Base-by-base conservation (phyloP, 495 filamentous ascomycete genomes). In the Talaromyces liani region DNA sequence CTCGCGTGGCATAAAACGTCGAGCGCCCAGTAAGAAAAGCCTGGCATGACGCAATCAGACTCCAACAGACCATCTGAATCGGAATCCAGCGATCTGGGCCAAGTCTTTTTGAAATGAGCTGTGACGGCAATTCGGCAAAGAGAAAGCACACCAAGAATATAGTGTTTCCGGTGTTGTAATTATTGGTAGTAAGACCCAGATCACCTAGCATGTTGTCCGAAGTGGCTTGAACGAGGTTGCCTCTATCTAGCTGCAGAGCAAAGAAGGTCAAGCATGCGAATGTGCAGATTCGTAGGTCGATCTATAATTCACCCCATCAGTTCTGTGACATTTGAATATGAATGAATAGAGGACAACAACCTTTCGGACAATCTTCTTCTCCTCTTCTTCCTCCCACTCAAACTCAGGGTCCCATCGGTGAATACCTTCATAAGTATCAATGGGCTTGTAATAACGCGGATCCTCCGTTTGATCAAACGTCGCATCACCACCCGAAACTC, bases 61-160 rank as follows among this genome's bases (percentile, higher is more conserved):
- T 89, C 89, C 91, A 95, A 4, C 81, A 78, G 1, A 91, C 75
- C 83, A 93, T 93, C 67, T 93, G 90, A 29, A 87, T 75, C 0
- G 91, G 91, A 60, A 96, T 93, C 89, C 91, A 95, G 33, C 84
- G 82, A 70, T 95, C 91, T 0, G 91, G 90, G 0, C 92, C 92
- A 25, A 93, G 64, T 70, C 81, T 83, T 69, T 93, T 92, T 25
- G 81, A 85, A 25, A 92, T 71, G 0, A 92, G 75, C 67, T 92
- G 89, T 0, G 88, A 91, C 0, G 89, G 89, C 12, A 92, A 73
- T 67, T 92, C 89, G 0, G 89, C 87, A 14, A 79, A 73, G 3
- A 92, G 73, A 69, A 92, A 91, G 3, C 72, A 76, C 12, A 88
- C 55, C 61, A 81, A 82, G 72, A 89, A 93, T 34, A 92, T 88